Base-by-base conservation (phyloP, 2,329 filamentous ascomycete genomes). In the Ceratocystis lukuohia region DNA sequence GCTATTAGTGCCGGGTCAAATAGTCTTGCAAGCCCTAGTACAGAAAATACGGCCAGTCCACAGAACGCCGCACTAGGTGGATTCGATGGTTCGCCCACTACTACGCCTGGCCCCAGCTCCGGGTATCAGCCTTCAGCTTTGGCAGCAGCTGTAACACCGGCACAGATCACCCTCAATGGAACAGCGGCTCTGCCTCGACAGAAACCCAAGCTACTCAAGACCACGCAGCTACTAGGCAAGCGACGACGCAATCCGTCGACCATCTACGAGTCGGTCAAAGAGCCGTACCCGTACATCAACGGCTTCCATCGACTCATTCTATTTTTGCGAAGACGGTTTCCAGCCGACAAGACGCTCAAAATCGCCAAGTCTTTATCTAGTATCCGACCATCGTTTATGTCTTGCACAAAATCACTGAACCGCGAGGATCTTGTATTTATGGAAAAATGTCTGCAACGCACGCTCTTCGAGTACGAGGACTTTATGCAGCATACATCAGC, bases 361-460 rank as follows among this genome's bases (percentile, higher is more conserved):
- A 96, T 96, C 70, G 91, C 91, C 68, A 90, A 92, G 76, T 88
- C 92, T 0, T 82, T 99, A 64, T 88, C 90, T 5, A 91, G 88
- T 57, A 96, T 96, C 71, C 87, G 94, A 6, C 93, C 94, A 1
- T 94, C 91, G 0, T 94, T 99, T 73, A 93, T 97, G 69, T 87
- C 91, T 10, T 95, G 91, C 69, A 96, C 90, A 22, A 89, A 89
- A 72, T 91, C 90, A n/a, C 79, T 97, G 68, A 92, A 91, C 70
- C 81, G 87, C 20, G 88, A 94, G 72, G 94, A 99, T 75, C 80
- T 97, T 33, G 86, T 99, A 25, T 96, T 97, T 75, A 96, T 96
- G 88, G 94, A 99, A 75, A 96, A 96, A 76, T 95, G 89, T 72
- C 91, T 97, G 73, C 94, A 99, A 75, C 85, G 94, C 46, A 95